Base-by-base conservation (phyloP, 2,329 filamentous ascomycete genomes). In the Penicillium glabrum region DNA sequence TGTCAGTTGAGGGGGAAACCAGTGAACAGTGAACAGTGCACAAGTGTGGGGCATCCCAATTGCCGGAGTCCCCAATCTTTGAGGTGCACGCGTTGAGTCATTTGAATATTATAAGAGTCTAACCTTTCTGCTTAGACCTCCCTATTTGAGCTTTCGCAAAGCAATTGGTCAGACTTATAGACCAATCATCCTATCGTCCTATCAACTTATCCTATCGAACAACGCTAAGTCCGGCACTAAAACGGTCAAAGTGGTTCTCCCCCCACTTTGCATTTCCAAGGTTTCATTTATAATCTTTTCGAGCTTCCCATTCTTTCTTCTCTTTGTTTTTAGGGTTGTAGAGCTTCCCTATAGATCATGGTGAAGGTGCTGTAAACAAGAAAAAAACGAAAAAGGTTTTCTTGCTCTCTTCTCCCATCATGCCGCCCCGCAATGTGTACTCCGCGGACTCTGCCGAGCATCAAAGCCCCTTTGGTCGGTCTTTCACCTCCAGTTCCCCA, bases 401-500 rank as follows among this genome's bases (percentile, higher is more conserved):
- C 43, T 35, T 10, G 21, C 33, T 35, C 27, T 49, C 29, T 56
- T 23, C 49, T 47, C 65, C 65, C 16, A 53, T 50, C 57, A 63
- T 73, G 72, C 56, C 73, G 63, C 61, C 72, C 19, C 61, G 61
- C 65, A 63, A 67, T 58, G 66, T 60, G 51, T 62, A 64, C 48
- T 65, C 68, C 47, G 60, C 62, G 61, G 66, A 69, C 53, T 61
- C 65, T 35, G 60, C 66, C 31, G 68, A 68, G 27, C 62, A 68
- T 41, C 64, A 67, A 50, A 61, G 61, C 44, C 59, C 63, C 23
- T 73, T 74, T 61, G 67, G 73, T 52, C 69, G 69, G 37, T 80
- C 79, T 6, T 86, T 86, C 70, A 77, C 77, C 26, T 81, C 84
- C 23, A 77, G 80, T 27, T 88, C 88, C n/a, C 86, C 87, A 23